Base-by-base conservation (phyloP, 176 grass and related monocot species). In the Saccharum spontaneum region DNA sequence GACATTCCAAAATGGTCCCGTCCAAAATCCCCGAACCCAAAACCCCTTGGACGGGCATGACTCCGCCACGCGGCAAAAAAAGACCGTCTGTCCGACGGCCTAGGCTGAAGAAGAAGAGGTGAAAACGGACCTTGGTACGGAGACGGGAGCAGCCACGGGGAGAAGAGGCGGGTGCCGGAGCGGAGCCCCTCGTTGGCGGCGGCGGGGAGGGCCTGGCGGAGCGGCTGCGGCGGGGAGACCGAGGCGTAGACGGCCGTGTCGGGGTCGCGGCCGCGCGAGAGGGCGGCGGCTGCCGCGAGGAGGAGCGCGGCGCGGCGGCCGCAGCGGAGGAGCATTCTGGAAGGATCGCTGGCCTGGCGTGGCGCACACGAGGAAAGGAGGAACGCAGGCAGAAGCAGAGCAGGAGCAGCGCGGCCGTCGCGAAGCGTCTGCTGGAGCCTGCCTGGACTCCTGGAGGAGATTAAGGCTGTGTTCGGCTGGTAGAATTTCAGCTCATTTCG, bases 261-360 rank as follows among this genome's bases (percentile, higher is more conserved):
- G 6, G 68, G 48, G 17, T 30, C 52, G 22, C 3, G 8, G 59
- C 22, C 10, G n/a, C 55, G 79, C 26, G 15, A 10, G 71, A 74
- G 40, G 63, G 15, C 65, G 8, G 64, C 60, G 26, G 71, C 50
- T 13, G 75, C 79, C 63, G 69, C 75, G 45, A 83, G 82, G 57
- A 79, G 55, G 71, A 80, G 76, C 13, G 87, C 81, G 50, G 41
- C 44, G 44, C 84, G 46, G 69, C 84, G 87, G 77, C 54, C 76
- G 54, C 7, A 37, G 63, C 75, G 69, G 68, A 76, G 62, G 74
- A 80, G 54, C 76, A 89, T 83, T 69, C 83, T 48, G 69, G 79
- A 67, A 63, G 64, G 60, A 75, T 75, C 72, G 46, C 45, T 30
- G 14, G 43, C 41, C 14, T 28, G 41, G 71, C 41, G 23, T 30